Base-by-base conservation (phyloP, 108 stramenopile genomes). In the Craspedostauros australis region DNA sequence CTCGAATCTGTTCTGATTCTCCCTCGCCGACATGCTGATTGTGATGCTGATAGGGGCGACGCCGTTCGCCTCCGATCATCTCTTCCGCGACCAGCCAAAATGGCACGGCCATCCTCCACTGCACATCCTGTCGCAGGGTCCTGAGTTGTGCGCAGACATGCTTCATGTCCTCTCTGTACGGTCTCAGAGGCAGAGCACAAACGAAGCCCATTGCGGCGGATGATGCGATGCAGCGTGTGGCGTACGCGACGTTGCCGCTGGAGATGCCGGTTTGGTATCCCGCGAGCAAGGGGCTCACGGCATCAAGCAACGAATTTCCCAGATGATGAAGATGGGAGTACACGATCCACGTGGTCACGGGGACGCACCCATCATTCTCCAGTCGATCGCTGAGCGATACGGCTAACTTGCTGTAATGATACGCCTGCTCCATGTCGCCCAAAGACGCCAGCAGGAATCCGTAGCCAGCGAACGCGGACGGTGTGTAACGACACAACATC, bases 151-250 rank as follows among this genome's bases (percentile, higher is more conserved):
- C 53, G 19, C 53, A 40, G 26, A 39, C 39, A 40, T 21, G 26
- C 25, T 54, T 54, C 20, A 54, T 21, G 39, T 54, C 39, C 14
- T 54, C 39, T 6, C 26, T 41, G 39, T 54, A 54, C 4, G 53
- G 6, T 14, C 41, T 40, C 14, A 54, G 53, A 5, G 39, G 53
- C 19, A 40, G 21, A 3, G 53, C 37, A 25, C 53, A 40, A 25
- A 23, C n/a, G 16, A 54, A 54, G 12, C 39, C 53, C 20, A 54
- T 54, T 14, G 12, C 16, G 39, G 39, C 53, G 5, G 39, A 54
- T 5, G 22, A 3, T 14, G 53, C 53, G 6, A 28, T 23, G 6
- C 39, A 54, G 16, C 24, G 9, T 9, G 39, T 39, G 11, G 39
- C 39, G 22, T 26, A 40, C 41, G 39, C 27, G 5, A 54, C 22